These are phyloP conservation scores for Phaeolepiota aurea DNA, from an alignment of 768 basidiomycete genomes.

Conservation along the genomic window DNA sequence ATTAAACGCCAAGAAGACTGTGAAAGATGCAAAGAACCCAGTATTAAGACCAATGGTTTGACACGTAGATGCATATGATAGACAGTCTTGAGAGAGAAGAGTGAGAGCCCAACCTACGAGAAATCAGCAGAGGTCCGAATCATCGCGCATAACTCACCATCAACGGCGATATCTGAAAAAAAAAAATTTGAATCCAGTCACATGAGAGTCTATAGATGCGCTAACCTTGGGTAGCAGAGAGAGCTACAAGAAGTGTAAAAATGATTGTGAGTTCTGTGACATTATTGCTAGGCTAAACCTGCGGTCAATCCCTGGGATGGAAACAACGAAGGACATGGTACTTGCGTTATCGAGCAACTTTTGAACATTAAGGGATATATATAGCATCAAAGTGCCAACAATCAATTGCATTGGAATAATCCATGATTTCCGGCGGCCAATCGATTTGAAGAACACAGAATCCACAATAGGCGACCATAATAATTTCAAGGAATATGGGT, in stretches of 20 bases:
- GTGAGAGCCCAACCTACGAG: conserved; percentile 71
- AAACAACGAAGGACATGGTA: conserved; percentile 6
- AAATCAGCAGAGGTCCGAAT: conserved; percentile 1
- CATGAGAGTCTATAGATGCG: conserved; percentile 2
- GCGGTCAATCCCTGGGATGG: too few relatives aligned
- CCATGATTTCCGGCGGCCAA: conserved; percentile 98
- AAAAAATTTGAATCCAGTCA: conserved; percentile 10
- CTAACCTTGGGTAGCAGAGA: conserved; percentile 94
- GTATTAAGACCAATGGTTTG: conserved; percentile 96
- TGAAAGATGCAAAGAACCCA: conserved; percentile 93
- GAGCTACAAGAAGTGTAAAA: conserved; percentile 85
- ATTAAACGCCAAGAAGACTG: conserved; percentile 95
- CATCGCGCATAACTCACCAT: conserved; percentile 50
- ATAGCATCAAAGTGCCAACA: conserved; percentile 78
- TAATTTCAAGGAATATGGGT: conserved; percentile 94
- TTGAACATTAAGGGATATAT: conserved; percentile 68
- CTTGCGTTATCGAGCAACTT: conserved; percentile 71
- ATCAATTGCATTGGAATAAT: conserved; percentile 95
- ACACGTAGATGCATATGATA: conserved; percentile 96
- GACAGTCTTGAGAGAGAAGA: conserved; percentile 82
- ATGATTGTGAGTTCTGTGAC: conserved; percentile 69
- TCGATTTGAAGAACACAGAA: conserved; percentile 67
- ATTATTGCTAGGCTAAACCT: conserved; percentile 68
- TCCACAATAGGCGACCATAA: conserved; percentile 98
- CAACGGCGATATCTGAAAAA: conserved; percentile 85